Evolutionary conservation across 257 asterid genomes (phyloP), one percentile per base, ranked within the genome.

Genomic region (Scutellaria galericulata): DNA sequence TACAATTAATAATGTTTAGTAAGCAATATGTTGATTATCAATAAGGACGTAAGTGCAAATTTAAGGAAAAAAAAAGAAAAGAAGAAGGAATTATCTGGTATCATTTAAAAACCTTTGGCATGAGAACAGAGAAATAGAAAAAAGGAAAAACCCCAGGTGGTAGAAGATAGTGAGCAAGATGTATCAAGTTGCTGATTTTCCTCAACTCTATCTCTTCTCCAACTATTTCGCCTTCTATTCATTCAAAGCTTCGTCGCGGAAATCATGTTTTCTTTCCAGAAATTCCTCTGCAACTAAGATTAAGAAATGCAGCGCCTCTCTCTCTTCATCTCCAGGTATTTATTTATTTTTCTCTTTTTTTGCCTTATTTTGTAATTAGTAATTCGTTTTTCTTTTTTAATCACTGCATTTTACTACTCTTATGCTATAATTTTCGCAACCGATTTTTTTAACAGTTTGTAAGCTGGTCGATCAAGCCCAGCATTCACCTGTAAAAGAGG

Each of bases 301-400:
- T 55, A 72, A 31, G 73, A 84, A 71, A 59, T 41, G 68, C 77
- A 54, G 70, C 69, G 64, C 60, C 45, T 5, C 63, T 51, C 75
- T 8, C 65, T 77, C 64, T 52, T 58, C 83, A 47, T 46, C n/a
- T n/a, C 77, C 73, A 84, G 97, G 95, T 18, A 18, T 84, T 42
- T 18, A 18, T 44, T 63, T 24, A 42, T 9, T 57, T 60, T 41
- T 4, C 48, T 64, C 48, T 64, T 1, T 59, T 66, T 47, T 3
- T 14, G n/a, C 24, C 3, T 35, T 3, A 50, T 13, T 11, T 14
- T 40, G 51, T 40, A 44, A 27, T 67, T 70, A 3, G 20, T 61
- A 7, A 39, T 46, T 47, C 27, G 14, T 2, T 31, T 31, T 24
- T 7, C 7, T n/a, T 39, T 68, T 44, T 56, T 46, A 15, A 4